Base-by-base conservation (phyloP, 2,329 filamentous ascomycete genomes). In the Aspergillus ochraceoroseus region DNA sequence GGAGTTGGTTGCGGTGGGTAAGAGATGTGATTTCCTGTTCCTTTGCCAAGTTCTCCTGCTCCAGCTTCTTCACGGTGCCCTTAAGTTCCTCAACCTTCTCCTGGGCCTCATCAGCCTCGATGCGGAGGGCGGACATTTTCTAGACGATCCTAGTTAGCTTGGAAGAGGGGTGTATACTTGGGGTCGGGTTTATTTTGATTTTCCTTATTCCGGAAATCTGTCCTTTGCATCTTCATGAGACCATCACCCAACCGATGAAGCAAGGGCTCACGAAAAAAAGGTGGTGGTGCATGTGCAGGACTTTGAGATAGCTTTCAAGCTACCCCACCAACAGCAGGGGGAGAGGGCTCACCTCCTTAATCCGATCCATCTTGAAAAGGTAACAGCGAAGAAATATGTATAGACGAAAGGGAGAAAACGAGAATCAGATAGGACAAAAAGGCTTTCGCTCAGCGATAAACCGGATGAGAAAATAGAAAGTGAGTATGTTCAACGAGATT, bases 1-100 rank as follows among this genome's bases (percentile, higher is more conserved):
- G 83, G 47, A 95, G 76, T 61, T 82, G 80, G 73, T 95, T 95
- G 76, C 90, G 94, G 83, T 96, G 90, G 65, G 84, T 81, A 61
- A 96, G 80, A 38, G 92, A 96, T 54, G 86, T 94, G 70, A 96
- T 94, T 69, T 96, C 90, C 72, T 96, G 89, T 75, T 96, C 92
- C 76, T 96, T 96, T 65, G 84, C 77, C 49, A 95, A 77, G 69
- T 88, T 95, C 74, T 96, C 90, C 70, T 95, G 85, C 73, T 98
- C 89, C 51, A 96, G 79, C 39, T 72, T 68, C 78, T 95, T 96
- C 73, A 95, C 78, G 73, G 87, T 89, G 59, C 70, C 54, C 73
- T 92, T 82, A 55, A 94, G 80, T 72, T 96, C 90, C 65, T 95
- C 87, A 52, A 83, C 83, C 73, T 90, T 85, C 65, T 75, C 71